These are phyloP conservation scores for Neurospora discreta DNA, from an alignment of 495 filamentous ascomycete species.

Conservation along the genomic window DNA sequence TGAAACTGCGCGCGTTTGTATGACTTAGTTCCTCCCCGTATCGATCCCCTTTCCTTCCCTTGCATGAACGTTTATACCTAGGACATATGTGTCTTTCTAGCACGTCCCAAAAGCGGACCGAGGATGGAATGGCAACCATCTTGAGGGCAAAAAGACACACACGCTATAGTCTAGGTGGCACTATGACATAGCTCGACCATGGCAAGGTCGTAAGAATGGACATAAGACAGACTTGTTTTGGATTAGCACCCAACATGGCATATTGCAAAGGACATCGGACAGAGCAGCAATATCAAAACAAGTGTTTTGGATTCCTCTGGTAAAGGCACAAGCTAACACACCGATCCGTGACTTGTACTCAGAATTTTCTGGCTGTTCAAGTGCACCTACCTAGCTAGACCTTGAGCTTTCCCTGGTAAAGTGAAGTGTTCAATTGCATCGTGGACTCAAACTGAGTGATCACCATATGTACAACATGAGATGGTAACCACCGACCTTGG, in stretches of 20 bases:
- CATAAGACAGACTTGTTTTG: background rate
- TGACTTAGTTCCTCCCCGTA: background rate
- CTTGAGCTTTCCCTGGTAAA: background rate
- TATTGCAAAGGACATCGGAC: background rate
- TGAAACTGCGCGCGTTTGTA: background rate
- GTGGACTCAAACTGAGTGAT: background rate
- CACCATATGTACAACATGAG: background rate
- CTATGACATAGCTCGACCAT: background rate
- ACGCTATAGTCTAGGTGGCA: background rate
- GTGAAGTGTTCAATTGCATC: background rate
- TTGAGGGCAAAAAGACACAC: background rate
- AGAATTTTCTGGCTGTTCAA: background rate
- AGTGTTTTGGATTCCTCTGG: background rate
- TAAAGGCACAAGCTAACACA: background rate
- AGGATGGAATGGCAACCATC: background rate
- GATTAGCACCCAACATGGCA: background rate
- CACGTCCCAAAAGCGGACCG: background rate
- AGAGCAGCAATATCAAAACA: background rate
- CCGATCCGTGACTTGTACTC: background rate
- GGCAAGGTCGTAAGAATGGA: background rate
- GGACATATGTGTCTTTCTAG: background rate
- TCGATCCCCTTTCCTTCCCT: background rate
- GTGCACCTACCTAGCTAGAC: background rate
- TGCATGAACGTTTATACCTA: background rate
- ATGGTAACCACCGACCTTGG: background rate